Evolutionary conservation across 1,284 basidiomycete species (phyloP).

Genomic region (Ganoderma multipileum): DNA sequence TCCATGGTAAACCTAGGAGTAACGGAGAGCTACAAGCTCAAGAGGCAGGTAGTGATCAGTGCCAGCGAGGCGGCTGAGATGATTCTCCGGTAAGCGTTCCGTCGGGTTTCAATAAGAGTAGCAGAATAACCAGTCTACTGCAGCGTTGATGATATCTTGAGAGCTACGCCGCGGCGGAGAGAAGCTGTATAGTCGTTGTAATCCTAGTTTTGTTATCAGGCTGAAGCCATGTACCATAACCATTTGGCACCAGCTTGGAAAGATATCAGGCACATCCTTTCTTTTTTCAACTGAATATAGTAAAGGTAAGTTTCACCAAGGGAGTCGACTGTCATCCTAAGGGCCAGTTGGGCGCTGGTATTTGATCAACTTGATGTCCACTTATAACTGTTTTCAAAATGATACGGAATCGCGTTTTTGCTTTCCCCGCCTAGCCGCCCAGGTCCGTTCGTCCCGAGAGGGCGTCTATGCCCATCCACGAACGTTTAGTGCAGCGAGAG

Average conservation of each 20-base stretch:
- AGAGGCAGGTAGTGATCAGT: slow-evolving; percentile 92
- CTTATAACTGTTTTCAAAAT: too few species aligned
- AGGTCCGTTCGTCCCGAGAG: too few species aligned
- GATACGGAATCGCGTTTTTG: too few species aligned
- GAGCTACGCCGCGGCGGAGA: slow-evolving; percentile 35
- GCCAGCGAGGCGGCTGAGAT: slow-evolving; percentile 98
- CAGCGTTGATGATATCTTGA: slow-evolving; percentile 38
- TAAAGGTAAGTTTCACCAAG: not conserved
- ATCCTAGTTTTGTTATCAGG: not conserved
- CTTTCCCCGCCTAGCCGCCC: too few species aligned
- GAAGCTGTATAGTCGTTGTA: slow-evolving; percentile 34
- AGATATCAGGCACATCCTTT: not conserved
- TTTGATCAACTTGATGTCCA: too few species aligned
- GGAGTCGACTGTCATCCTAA: too few species aligned
- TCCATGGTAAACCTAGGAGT: slow-evolving; percentile 91
- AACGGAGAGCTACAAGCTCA: slow-evolving; percentile 98
- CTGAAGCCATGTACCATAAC: not conserved
- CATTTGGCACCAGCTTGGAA: not conserved
- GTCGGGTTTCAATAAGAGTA: not conserved
- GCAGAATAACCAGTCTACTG: not conserved
- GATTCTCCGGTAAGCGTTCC: slow-evolving; percentile 84
- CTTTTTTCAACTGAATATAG: not conserved
- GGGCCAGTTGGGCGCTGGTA: too few species aligned
- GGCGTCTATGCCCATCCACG: too few species aligned
- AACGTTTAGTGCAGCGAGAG: too few species aligned